Percentiles rank a stretch among this genome's conserved stretches.
phyloP scores from a whole-genome alignment of 139 green algal genomes.

The Chlamydomonas applanata region DNA sequence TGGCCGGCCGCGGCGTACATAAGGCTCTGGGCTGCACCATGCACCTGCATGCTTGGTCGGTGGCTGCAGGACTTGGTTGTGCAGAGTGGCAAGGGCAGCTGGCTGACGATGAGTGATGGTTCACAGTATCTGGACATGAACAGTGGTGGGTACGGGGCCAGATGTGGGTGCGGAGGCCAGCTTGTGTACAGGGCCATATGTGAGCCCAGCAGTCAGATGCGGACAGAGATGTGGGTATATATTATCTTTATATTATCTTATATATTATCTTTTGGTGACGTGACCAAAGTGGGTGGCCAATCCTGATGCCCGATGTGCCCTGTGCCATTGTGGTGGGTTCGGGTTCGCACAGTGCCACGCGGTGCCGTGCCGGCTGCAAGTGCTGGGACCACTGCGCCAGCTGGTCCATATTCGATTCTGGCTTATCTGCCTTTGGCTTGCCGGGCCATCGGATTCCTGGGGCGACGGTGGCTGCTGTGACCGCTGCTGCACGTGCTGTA shows the following conservation, averaged over 20 bases:
- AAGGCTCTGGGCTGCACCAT: no score
- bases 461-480: no score
- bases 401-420: no score
- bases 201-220: not conserved
- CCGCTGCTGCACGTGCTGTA: no score
- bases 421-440: no score
- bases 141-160: slow-evolving; percentile 44
- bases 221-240: not conserved
- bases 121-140: slow-evolving; percentile 73
- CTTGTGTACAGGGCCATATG: not conserved
- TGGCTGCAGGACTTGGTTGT: slow-evolving; percentile 75
- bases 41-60: no score
- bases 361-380: no score
- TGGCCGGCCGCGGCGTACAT: no score
- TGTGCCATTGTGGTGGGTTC: no score
- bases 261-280: not conserved
- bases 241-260: not conserved
- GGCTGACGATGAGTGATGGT: slow-evolving; percentile 64
- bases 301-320: not conserved
- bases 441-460: no score
- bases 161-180: not conserved
- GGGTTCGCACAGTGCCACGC: no score
- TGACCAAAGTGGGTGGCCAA: not conserved
- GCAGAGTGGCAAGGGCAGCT: slow-evolving; percentile 53
- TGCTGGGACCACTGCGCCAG: no score